Conservation (phyloP, 1,284 basidiomycete species). For the Ganoderma lucidum region DNA sequence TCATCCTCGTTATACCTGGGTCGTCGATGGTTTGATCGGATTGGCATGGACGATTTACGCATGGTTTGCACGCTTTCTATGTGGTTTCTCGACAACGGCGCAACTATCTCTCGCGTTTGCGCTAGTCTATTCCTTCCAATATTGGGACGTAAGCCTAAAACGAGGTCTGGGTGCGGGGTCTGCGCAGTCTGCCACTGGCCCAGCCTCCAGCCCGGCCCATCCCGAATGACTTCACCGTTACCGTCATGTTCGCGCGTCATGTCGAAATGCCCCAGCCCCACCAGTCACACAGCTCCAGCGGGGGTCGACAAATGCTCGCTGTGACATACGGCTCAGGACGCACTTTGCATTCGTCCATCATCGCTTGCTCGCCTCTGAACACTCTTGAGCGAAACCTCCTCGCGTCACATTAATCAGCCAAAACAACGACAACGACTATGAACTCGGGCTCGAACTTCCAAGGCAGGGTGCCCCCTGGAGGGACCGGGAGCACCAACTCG, state of each 20-base stretch:
- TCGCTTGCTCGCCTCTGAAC: background rate
- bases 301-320: background rate
- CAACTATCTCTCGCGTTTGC: background rate
- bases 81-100: background rate
- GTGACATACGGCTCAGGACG: background rate
- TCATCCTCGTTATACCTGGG: background rate
- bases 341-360: background rate
- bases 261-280: background rate
- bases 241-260: conserved; percentile 12
- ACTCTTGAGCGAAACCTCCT: background rate
- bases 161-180: background rate
- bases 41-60: background rate
- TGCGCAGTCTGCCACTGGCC: background rate
- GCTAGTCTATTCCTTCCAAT: background rate
- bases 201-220: background rate
- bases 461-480: conserved; percentile 2
- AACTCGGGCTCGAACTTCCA: conserved; percentile 9
- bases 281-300: conserved; percentile 1
- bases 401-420: background rate
- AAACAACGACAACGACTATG: background rate
- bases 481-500: background rate
- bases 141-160: background rate
- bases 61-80: background rate
- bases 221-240: conserved; percentile 12
- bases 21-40: background rate